phyloP scores from a whole-genome alignment of 768 basidiomycete genomes.

The Russula lepida region DNA sequence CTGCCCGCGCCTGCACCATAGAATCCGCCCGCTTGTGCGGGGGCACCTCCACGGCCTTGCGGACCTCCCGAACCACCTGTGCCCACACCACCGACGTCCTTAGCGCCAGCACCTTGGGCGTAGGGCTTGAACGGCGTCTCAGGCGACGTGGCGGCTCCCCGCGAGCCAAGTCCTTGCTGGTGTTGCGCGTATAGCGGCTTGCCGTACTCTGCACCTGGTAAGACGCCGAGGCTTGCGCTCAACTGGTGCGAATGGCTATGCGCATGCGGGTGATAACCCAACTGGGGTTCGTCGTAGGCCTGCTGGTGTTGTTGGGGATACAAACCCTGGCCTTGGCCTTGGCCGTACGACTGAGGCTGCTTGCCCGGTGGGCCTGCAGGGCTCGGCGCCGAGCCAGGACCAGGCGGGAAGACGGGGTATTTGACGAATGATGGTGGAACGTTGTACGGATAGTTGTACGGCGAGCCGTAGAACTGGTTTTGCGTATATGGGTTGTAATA shows the following conservation, averaged over 20 bases:
- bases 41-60: constrained; percentile 36
- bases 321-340: constrained; percentile 53
- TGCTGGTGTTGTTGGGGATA: constrained; percentile 57
- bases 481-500: constrained; percentile 66
- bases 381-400: constrained; percentile 55
- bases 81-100: constrained; percentile 37
- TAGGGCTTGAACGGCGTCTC: constrained; percentile 74
- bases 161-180: constrained; percentile 52
- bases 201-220: constrained; percentile 30
- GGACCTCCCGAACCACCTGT: constrained; percentile 33
- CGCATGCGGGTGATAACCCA: constrained; percentile 51
- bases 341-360: constrained; percentile 41
- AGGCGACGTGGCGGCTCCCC: constrained; percentile 50
- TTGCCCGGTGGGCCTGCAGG: constrained; percentile 58
- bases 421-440: constrained; percentile 66
- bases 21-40: constrained; percentile 40
- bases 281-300: constrained; percentile 44
- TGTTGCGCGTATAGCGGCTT: constrained; percentile 46
- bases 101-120: constrained; percentile 49
- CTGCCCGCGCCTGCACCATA: constrained; percentile 35
- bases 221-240: constrained; percentile 29
- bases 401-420: constrained; percentile 66
- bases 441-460: constrained; percentile 51
- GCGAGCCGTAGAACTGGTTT: constrained; percentile 67
- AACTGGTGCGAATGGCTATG: constrained; percentile 31